These are phyloP conservation scores for Mycena rebaudengoi DNA, from an alignment of 768 basidiomycete species.

Conservation along the genomic window DNA sequence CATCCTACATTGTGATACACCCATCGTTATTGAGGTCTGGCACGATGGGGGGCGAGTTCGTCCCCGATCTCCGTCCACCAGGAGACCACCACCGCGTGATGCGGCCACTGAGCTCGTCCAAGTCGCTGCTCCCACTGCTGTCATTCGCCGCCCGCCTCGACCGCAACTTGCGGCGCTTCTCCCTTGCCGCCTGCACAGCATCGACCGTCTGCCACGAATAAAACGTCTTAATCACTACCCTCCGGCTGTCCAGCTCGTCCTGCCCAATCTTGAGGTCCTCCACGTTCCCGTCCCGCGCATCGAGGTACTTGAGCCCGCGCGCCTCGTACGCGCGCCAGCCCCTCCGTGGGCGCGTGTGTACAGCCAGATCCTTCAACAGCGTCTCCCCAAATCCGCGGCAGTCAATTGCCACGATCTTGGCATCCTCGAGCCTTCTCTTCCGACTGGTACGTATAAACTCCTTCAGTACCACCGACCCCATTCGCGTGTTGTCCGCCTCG, in stretches of 20 bases:
- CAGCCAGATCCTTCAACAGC: slow-evolving; percentile 66
- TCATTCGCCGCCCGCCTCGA: slow-evolving; percentile 54
- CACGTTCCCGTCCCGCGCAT: slow-evolving; percentile 68
- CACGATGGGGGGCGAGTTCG: slow-evolving; percentile 23
- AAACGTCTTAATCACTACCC: slow-evolving; percentile 85
- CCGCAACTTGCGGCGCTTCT: slow-evolving; percentile 67
- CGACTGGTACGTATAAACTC: slow-evolving; percentile 71
- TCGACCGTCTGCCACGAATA: slow-evolving; percentile 90
- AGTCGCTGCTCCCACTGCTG: slow-evolving; percentile 40
- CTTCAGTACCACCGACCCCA: slow-evolving; percentile 65
- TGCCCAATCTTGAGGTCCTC: slow-evolving; percentile 75
- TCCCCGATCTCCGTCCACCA: slow-evolving; percentile 31
- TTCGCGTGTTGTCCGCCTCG: slow-evolving; percentile 84
- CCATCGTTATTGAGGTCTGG: slow-evolving; percentile 11
- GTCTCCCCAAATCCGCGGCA: slow-evolving; percentile 75
- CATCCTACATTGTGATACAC: slow-evolving; percentile 20
- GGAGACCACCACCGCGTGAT: slow-evolving; percentile 42
- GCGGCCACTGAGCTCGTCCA: slow-evolving; percentile 32
- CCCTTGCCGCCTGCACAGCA: slow-evolving; percentile 70
- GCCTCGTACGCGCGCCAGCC: slow-evolving; percentile 84
- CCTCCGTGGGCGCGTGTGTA: slow-evolving; percentile 67
- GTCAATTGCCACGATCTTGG: slow-evolving; percentile 75
- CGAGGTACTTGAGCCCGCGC: slow-evolving; percentile 73
- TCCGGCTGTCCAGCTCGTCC: slow-evolving; percentile 80
- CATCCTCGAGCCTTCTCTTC: slow-evolving; percentile 55